Evolutionary conservation across 2,329 filamentous ascomycete genomes (phyloP).

Genomic region (Pseudogymnoascus pannorum): DNA sequence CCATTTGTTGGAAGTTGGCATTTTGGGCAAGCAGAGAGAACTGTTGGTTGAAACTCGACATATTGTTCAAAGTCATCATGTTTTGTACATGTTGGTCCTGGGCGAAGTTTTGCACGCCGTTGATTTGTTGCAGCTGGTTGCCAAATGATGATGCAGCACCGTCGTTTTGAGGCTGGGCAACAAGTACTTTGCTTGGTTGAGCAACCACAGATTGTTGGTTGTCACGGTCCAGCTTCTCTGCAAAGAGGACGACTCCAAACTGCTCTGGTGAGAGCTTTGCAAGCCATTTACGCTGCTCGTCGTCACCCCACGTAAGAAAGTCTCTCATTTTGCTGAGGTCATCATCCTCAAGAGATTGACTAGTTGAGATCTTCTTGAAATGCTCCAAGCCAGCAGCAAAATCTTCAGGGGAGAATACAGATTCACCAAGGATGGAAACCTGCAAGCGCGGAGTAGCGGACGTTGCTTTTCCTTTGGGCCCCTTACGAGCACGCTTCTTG

Average conservation of each 20-base stretch:
- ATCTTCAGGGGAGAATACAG: not conserved
- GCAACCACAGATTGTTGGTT: not conserved
- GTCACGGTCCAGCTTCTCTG: not conserved
- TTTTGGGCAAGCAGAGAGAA: not conserved
- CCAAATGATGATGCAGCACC: not conserved
- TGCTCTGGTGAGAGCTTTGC: not conserved
- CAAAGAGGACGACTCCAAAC: not conserved
- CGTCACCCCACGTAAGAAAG: not conserved
- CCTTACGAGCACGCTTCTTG: slow-evolving; percentile 3
- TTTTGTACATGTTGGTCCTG: not conserved
- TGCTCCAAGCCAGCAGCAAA: not conserved
- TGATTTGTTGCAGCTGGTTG: not conserved
- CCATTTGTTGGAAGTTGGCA: not conserved
- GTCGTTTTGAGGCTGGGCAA: not conserved
- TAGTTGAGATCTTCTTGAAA: not conserved
- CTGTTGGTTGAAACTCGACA: not conserved
- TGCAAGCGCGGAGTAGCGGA: not conserved
- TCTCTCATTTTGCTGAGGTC: not conserved
- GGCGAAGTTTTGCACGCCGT: not conserved
- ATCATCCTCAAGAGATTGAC: not conserved
- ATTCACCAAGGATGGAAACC: not conserved
- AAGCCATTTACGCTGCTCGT: not conserved
- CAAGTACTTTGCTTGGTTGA: not conserved
- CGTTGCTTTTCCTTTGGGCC: not conserved
- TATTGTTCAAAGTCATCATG: not conserved